A percentile compares a stretch with the other conserved stretches of the same genome.
Conservation (phyloP, 2,329 filamentous ascomycete species). For the Fusarium sp. region DNA sequence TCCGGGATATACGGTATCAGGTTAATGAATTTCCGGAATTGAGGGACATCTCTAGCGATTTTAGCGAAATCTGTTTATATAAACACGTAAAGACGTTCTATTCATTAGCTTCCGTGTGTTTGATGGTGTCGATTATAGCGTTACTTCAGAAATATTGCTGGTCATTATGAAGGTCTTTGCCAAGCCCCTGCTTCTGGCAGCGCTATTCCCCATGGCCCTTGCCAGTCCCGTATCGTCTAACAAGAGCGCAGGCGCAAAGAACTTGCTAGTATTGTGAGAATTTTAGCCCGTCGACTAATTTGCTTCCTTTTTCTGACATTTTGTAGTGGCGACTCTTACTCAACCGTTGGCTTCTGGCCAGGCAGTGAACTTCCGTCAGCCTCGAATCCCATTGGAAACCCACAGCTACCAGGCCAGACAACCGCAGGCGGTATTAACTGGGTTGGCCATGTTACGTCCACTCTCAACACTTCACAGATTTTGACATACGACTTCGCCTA, state of each 20-base stretch:
- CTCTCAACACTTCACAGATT: conserved; percentile 27
- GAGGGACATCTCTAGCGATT: neutral
- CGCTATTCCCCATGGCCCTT: neutral
- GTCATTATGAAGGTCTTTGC: neutral
- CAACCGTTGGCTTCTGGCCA: conserved; percentile 33
- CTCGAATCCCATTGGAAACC: conserved; percentile 32
- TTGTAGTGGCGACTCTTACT: conserved; percentile 35
- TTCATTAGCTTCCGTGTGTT: neutral
- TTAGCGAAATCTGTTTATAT: neutral
- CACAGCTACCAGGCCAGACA: conserved; percentile 30
- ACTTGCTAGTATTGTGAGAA: conserved; percentile 22
- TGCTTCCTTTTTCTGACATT: neutral
- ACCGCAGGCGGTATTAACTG: conserved; percentile 36
- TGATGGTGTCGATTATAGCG: neutral
- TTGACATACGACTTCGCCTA: conserved; percentile 40
- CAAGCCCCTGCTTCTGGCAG: neutral
- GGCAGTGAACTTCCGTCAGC: conserved; percentile 23
- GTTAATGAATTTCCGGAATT: conserved; percentile 1
- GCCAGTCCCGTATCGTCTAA: neutral
- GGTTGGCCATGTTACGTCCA: conserved; percentile 33
- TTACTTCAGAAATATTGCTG: too few relatives aligned
- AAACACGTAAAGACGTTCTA: neutral
- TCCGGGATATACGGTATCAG: conserved; percentile 24
- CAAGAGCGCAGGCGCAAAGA: conserved; percentile 2
- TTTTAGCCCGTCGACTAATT: accelerated